A percentile compares a stretch with the other conserved stretches of the same genome.
Evolutionary conservation across 1,284 basidiomycete species (phyloP).

Genomic region (Malassezia arunalokei): DNA sequence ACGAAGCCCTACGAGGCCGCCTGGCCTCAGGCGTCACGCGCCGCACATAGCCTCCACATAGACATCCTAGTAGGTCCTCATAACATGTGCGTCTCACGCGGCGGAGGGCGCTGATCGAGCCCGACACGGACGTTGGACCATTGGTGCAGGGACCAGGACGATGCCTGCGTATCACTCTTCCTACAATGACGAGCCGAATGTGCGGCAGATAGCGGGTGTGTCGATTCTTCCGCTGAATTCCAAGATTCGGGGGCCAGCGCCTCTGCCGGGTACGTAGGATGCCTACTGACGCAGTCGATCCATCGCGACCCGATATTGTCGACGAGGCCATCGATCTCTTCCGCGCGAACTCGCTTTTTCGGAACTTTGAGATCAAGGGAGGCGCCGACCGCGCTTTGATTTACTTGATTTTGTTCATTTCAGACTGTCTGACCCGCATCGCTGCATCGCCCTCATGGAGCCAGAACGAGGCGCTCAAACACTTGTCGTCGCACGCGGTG

Average conservation of each 20-base stretch:
- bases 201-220: constrained; percentile 76
- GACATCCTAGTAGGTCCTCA: background rate
- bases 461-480: constrained; percentile 69
- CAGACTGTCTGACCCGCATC: constrained; percentile 69
- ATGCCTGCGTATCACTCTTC: constrained; percentile 67
- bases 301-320: constrained; percentile 71
- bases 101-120: background rate
- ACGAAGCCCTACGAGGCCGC: constrained; percentile 10
- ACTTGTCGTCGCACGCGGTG: constrained; percentile 71
- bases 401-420: constrained; percentile 93
- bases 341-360: constrained; percentile 95
- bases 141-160: background rate
- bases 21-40: background rate
- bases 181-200: constrained; percentile 74
- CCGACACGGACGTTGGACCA: background rate
- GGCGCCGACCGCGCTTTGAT: constrained; percentile 88
- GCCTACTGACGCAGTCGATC: constrained; percentile 53
- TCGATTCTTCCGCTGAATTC: constrained; percentile 81
- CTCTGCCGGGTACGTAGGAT: constrained; percentile 55
- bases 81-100: background rate
- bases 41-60: background rate
- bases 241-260: constrained; percentile 79
- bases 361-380: constrained; percentile 98
- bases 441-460: constrained; percentile 35
- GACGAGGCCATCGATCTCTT: constrained; percentile 95